phyloP scores from a whole-genome alignment of 768 basidiomycete genomes.

The Leccinum subgranulosum region DNA sequence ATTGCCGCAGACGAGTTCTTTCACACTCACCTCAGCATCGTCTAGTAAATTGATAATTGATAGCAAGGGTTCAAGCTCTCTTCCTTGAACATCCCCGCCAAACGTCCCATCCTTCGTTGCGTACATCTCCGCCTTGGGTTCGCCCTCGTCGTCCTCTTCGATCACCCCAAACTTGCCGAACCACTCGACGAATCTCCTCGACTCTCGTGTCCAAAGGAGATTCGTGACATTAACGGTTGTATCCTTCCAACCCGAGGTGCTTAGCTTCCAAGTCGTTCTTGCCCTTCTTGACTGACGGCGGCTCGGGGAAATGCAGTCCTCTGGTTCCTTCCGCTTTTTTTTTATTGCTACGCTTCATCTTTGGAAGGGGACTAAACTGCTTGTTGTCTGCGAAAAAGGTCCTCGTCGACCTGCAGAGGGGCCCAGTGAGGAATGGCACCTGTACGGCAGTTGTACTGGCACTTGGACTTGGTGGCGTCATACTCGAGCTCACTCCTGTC shows the following conservation, averaged over 20 bases:
- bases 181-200: slow-evolving; percentile 51
- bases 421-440: neutral
- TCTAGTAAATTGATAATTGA: too few relatives aligned
- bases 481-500: slow-evolving; percentile 90
- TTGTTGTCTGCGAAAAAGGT: slow-evolving; percentile 84
- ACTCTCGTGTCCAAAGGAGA: slow-evolving; percentile 67
- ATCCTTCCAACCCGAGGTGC: slow-evolving; percentile 70
- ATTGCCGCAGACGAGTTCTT: too few relatives aligned
- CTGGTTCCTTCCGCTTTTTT: slow-evolving; percentile 69
- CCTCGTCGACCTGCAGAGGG: slow-evolving; percentile 72
- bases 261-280: slow-evolving; percentile 50
- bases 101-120: slow-evolving; percentile 64
- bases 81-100: too few relatives aligned
- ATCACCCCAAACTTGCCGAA: slow-evolving; percentile 59
- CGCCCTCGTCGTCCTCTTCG: slow-evolving; percentile 85
- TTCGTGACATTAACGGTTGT: slow-evolving; percentile 88
- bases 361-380: slow-evolving; percentile 83
- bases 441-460: too few relatives aligned
- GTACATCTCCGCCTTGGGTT: slow-evolving; percentile 95
- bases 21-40: too few relatives aligned
- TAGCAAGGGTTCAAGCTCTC: too few relatives aligned
- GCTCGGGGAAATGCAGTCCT: slow-evolving; percentile 62
- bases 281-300: slow-evolving; percentile 63
- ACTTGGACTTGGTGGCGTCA: slow-evolving; percentile 67
- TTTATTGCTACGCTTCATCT: too few relatives aligned